A percentile compares a stretch with the other conserved stretches of the same genome.
phyloP scores from a whole-genome alignment of 441 rosid genomes.

The Biscutella laevigata region DNA sequence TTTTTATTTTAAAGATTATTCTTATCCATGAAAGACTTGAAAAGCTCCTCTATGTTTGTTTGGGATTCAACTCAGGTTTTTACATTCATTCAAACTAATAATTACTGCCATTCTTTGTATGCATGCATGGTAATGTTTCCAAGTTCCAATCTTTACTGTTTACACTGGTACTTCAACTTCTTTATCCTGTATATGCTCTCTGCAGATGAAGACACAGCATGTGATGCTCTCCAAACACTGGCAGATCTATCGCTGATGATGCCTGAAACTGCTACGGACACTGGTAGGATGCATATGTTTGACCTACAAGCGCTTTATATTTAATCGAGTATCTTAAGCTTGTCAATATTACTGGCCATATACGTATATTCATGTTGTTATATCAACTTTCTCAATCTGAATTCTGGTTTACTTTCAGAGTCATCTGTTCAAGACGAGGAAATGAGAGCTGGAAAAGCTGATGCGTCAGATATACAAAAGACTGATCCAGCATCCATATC shows the following conservation, averaged over 20 bases:
- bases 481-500: constrained; percentile 38
- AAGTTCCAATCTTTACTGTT: background rate
- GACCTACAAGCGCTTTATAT: constrained; percentile 11
- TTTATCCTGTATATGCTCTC: constrained; percentile 13
- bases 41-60: background rate
- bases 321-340: constrained; percentile 10
- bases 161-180: constrained; percentile 2
- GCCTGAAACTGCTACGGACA: constrained; percentile 72
- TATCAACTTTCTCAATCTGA: constrained; percentile 13
- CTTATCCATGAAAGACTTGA: constrained; percentile 2
- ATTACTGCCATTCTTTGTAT: background rate
- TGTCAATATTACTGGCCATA: background rate
- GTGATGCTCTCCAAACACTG: constrained; percentile 61
- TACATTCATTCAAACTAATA: constrained; percentile 5
- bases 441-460: constrained; percentile 37
- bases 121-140: constrained; percentile 1
- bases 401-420: constrained; percentile 34
- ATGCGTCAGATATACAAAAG: constrained; percentile 42
- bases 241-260: constrained; percentile 86
- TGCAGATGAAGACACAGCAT: constrained; percentile 54
- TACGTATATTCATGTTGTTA: background rate
- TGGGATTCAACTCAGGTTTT: background rate
- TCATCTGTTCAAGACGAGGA: constrained; percentile 61
- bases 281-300: constrained; percentile 45
- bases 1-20: constrained; percentile 12